Base-by-base conservation (phyloP, 2,329 filamentous ascomycete genomes). In the Trichoderma cornu-damae region DNA sequence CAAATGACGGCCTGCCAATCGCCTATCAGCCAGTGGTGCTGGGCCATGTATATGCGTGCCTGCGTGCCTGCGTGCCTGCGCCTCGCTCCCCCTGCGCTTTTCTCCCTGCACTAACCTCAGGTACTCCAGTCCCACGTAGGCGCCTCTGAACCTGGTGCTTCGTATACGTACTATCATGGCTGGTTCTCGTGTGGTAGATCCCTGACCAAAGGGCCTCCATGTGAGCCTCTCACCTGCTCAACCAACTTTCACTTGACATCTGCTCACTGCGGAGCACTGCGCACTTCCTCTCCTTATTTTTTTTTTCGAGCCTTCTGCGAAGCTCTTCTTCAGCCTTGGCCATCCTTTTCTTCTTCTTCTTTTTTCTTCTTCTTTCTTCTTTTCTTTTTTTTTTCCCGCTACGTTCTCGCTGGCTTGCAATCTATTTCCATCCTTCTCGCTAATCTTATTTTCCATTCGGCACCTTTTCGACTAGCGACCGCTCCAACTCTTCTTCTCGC, bases 281-380 rank as follows among this genome's bases (percentile, higher is more conserved):
- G 44, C 46, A 16, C 47, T 51, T 50, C 37, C 54, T 50, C 50
- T 54, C 42, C 34, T 47, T 55, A 42, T 59, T 59, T 24, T 47
- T 55, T 35, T 59, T 59, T 22, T 59, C 50, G 51, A 54, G 44
- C 44, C 57, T 59, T 55, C 57, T 55, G 57, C 30, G 57, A 55
- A 55, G 57, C 56, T 58, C 35, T 26, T 38, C 20, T 44, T 16
- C 26, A 32, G 37, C 30, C 37, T 55, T 22, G 24, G 40, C 30
- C 34, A 20, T 32, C 30, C 8, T 37, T 12, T 26, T 46, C 9
- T n/a, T n/a, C 26, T 52, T 22, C 42, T 47, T n/a, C n/a, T n/a
- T 51, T 50, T 28, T 47, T 50, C 50, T 54, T 35, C 34, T 47
- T 55, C 35, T 59, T 59, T n/a, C n/a, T n/a, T n/a, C n/a, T n/a